Percentiles rank a stretch among this genome's conserved stretches.
These are phyloP conservation scores for Mycena latifolia DNA, from an alignment of 768 basidiomycete genomes.

Conservation along the genomic window DNA sequence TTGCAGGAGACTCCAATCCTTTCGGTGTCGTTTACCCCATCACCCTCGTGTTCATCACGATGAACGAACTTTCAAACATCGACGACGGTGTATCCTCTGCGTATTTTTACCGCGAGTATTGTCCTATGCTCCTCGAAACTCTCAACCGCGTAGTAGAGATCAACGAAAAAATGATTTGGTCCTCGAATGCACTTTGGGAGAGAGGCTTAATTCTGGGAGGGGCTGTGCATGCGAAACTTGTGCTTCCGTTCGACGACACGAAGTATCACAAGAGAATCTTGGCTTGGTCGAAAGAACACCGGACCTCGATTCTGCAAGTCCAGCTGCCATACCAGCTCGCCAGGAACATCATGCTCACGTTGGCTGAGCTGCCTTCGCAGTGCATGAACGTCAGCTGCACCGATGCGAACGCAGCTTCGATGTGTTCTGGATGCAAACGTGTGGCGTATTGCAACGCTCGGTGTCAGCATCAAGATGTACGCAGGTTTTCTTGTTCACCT, in stretches of 20 bases:
- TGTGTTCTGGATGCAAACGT: conserved; percentile 27
- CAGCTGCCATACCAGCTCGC: conserved; percentile 28
- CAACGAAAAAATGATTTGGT: conserved; percentile 10
- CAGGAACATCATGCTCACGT: conserved; percentile 24
- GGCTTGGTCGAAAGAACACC: background rate
- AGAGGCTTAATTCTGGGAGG: conserved; percentile 10
- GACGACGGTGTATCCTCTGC: conserved; percentile 29
- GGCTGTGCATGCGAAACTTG: conserved; percentile 24
- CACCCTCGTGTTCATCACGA: conserved; percentile 25
- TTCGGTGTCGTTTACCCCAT: conserved; percentile 26
- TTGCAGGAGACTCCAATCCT: background rate
- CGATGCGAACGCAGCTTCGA: background rate
- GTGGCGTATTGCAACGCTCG: conserved; percentile 20
- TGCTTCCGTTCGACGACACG: conserved; percentile 30
- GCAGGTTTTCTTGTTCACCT: background rate
- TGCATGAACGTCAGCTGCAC: conserved; percentile 20
- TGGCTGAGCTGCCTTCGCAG: conserved; percentile 27
- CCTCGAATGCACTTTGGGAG: background rate
- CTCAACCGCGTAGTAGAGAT: conserved; percentile 24
- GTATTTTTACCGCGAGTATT: conserved; percentile 29
- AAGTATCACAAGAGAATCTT: conserved; percentile 20
- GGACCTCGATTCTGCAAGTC: conserved; percentile 14
- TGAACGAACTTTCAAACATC: conserved; percentile 1
- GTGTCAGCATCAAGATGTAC: conserved; percentile 23
- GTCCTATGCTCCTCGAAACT: conserved; percentile 24